These are phyloP conservation scores for Mycosphaerella arachidis DNA, from an alignment of 2,329 filamentous ascomycete species.

Conservation along the genomic window DNA sequence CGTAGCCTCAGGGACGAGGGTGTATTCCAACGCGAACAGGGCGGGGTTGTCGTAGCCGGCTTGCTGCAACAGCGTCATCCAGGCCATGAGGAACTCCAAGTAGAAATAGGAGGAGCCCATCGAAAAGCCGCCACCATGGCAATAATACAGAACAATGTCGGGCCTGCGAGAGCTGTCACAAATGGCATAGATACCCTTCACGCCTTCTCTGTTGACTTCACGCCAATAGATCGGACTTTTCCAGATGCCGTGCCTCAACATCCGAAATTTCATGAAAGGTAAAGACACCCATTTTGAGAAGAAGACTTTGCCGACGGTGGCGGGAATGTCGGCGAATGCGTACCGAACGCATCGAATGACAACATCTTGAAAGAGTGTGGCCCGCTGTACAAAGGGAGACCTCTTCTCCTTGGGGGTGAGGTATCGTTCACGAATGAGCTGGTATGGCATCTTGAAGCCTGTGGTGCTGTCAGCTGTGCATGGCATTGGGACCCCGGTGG, in stretches of 20 bases:
- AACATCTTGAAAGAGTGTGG: conserved; percentile 71
- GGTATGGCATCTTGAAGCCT: conserved; percentile 57
- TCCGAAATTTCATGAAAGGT: conserved; percentile 70
- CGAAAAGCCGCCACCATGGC: conserved; percentile 76
- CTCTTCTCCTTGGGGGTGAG: conserved; percentile 44
- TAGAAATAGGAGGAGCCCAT: conserved; percentile 84
- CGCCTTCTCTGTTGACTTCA: conserved; percentile 47
- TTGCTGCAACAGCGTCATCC: conserved; percentile 61
- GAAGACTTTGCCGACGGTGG: conserved; percentile 67
- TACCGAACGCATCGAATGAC: conserved; percentile 74
- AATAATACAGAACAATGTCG: conserved; percentile 77
- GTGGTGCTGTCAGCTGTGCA: conserved; percentile 1
- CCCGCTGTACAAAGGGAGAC: conserved; percentile 61
- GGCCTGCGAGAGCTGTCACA: conserved; percentile 57
- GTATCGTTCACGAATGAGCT: conserved; percentile 57
- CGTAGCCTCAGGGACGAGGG: conserved; percentile 66
- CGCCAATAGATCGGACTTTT: conserved; percentile 61
- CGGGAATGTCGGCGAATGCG: conserved; percentile 68
- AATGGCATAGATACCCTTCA: conserved; percentile 64
- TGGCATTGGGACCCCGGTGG: no score
- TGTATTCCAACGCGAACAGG: conserved; percentile 76
- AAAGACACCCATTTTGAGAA: conserved; percentile 69
- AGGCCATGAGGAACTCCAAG: conserved; percentile 73
- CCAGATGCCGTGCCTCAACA: conserved; percentile 66
- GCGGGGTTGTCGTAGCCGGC: conserved; percentile 69